Evolutionary conservation across 2,329 filamentous ascomycete genomes (phyloP), one percentile per base, ranked within the genome.

Genomic region (Neoarthrinium moseri): DNA sequence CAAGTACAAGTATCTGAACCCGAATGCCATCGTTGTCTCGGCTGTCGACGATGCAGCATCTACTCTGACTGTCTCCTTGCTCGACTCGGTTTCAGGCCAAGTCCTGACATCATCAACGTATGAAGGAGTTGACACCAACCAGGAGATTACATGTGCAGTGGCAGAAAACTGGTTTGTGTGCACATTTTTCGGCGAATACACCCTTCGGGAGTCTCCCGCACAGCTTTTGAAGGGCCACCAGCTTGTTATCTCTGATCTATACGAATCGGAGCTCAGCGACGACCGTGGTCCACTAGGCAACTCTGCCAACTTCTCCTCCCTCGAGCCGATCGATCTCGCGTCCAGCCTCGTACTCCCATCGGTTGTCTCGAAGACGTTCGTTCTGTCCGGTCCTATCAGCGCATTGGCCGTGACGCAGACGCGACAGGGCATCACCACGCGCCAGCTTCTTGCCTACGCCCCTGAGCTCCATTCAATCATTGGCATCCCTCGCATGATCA

Each of bases 81-180:
- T 99, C 12, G 91, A 99, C 61, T 88, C 88, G 2, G 78, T 95
- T 6, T 95, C 91, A 10, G 94, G 94, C 21, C 80, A 87, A 50
- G 68, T 96, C 17, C 75, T 99, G 3, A 77, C 89, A 53, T 83
- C 88, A 1, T 77, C 81, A 36, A 80, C 75, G 0, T 85, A 96
- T 61, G 67, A 77, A 5, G 86, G 86, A 4, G 83, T 96, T 26
- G 91, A 97, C 60, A 74, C 80, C 1, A 73, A 69, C 38, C 86
- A 91, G 61, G 78, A 85, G 0, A 86, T 96, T 49, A 75, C 87
- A 18, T 90, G 91, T 33, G 80, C 83, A 21, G 75, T 96, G 43
- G 87, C 91, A 0, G 94, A 99, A 73, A 97, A 99, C 69, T 97
- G 92, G 91, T 91, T 95, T 60, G 79, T 85, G 6, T 97, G 95